These are phyloP conservation scores for Nematocida parisii DNA, from an alignment of 371 early-diverging fungal species.

Conservation along the genomic window DNA sequence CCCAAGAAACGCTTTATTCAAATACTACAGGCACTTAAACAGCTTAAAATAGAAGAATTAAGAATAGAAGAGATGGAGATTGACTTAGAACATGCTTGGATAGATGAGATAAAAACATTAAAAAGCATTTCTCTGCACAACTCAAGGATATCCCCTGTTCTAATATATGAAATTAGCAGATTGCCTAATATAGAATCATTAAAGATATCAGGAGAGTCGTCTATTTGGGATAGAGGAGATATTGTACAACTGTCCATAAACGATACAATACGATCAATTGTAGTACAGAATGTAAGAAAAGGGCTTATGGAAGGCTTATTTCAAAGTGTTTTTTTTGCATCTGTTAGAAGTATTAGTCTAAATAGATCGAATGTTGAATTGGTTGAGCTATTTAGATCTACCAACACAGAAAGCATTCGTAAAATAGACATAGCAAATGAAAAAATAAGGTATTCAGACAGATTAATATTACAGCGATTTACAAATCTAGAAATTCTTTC, in stretches of 20 bases:
- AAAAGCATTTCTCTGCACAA: slow-evolving; percentile 3
- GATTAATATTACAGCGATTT: background rate
- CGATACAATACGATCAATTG: slow-evolving; percentile 3
- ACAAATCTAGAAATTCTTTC: slow-evolving; percentile 13
- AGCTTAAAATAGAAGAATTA: slow-evolving; percentile 14
- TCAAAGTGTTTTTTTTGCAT: background rate
- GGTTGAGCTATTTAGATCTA: background rate
- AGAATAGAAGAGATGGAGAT: background rate
- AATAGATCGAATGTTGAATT: background rate
- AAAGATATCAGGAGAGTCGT: background rate
- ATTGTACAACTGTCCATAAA: background rate
- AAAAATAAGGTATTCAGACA: background rate
- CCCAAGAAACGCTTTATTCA: background rate
- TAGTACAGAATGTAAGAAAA: background rate
- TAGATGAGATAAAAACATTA: background rate
- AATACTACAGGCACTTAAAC: background rate
- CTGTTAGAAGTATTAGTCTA: background rate
- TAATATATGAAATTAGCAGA: background rate
- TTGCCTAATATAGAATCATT: background rate
- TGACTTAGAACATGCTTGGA: background rate
- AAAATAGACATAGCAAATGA: background rate
- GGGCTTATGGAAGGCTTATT: background rate
- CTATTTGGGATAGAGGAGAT: background rate
- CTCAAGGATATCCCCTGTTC: background rate
- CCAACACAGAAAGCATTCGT: background rate